Conservation (phyloP, 1,284 basidiomycete species). For the Irpex rosettiformis region DNA sequence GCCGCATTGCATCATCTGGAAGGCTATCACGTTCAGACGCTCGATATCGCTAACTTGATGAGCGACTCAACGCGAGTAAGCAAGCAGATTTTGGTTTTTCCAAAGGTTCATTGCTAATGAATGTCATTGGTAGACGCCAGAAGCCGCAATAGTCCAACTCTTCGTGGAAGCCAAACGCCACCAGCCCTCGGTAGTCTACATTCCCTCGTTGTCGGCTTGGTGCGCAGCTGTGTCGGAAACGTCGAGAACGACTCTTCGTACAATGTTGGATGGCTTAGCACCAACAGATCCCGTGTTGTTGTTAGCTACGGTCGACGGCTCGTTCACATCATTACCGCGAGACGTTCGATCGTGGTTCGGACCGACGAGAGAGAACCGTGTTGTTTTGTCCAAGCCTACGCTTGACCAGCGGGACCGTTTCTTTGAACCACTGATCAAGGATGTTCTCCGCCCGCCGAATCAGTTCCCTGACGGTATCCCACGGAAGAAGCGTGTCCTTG, state of each 20-base stretch:
- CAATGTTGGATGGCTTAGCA: constrained; percentile 88
- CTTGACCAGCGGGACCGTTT: constrained; percentile 66
- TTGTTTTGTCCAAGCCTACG: constrained; percentile 56
- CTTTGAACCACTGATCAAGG: constrained; percentile 72
- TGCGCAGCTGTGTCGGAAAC: constrained; percentile 82
- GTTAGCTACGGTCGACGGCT: constrained; percentile 84
- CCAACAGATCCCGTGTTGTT: constrained; percentile 92
- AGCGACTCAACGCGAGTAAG: constrained; percentile 85
- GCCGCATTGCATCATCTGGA: constrained; percentile 93
- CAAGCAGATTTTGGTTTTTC: constrained; percentile 10
- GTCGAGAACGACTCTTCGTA: constrained; percentile 80
- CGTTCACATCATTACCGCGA: constrained; percentile 64
- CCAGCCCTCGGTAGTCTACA: constrained; percentile 94
- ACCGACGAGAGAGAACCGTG: constrained; percentile 67
- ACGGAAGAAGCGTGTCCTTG: constrained; percentile 80
- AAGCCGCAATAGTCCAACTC: constrained; percentile 93
- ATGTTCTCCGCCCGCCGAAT: constrained; percentile 75
- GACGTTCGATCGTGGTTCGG: constrained; percentile 97
- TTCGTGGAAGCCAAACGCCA: constrained; percentile 98
- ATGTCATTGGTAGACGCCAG: constrained; percentile 64
- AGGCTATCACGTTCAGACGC: constrained; percentile 92
- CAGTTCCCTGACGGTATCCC: constrained; percentile 91
- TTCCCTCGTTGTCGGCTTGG: constrained; percentile 89
- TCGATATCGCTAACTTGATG: constrained; percentile 88
- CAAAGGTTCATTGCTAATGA: constrained; percentile 3